A percentile compares a stretch with the other conserved stretches of the same genome.
Evolutionary conservation across 2,329 filamentous ascomycete genomes (phyloP).

Genomic region (Epichloe sibirici): DNA sequence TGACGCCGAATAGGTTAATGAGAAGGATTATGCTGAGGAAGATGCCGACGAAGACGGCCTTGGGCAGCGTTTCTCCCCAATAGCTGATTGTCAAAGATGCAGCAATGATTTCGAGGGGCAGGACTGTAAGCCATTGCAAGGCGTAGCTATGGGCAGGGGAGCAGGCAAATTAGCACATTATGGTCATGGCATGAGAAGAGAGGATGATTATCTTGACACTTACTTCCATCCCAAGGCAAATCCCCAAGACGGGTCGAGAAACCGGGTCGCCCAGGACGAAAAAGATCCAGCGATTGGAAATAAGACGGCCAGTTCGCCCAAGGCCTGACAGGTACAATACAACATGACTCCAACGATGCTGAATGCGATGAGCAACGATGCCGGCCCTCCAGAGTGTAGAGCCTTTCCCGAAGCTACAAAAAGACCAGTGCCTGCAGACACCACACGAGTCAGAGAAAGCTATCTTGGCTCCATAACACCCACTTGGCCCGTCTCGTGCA

Average conservation of each 20-base stretch:
- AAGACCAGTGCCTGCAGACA: slow-evolving; percentile 49
- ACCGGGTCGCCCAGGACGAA: slow-evolving; percentile 81
- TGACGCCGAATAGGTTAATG: slow-evolving; percentile 84
- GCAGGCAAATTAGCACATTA: neutral
- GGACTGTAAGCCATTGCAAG: slow-evolving; percentile 72
- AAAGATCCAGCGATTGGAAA: slow-evolving; percentile 91
- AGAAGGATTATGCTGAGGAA: slow-evolving; percentile 64
- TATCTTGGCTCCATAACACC: no score
- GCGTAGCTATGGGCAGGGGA: slow-evolving; percentile 48
- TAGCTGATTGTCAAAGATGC: slow-evolving; percentile 75
- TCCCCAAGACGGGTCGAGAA: slow-evolving; percentile 87
- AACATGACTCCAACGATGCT: slow-evolving; percentile 72
- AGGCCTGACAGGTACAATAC: slow-evolving; percentile 81
- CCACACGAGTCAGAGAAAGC: neutral
- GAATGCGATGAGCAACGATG: slow-evolving; percentile 67
- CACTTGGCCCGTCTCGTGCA: neutral
- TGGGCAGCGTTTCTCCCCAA: slow-evolving; percentile 55
- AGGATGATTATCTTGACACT: slow-evolving; percentile 18
- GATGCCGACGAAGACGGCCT: slow-evolving; percentile 68
- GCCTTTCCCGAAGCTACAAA: slow-evolving; percentile 75
- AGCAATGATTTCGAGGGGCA: slow-evolving; percentile 79
- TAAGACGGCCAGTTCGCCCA: slow-evolving; percentile 82
- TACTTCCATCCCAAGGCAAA: slow-evolving; percentile 94
- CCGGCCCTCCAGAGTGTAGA: slow-evolving; percentile 62
- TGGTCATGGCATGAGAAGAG: neutral